Base-by-base conservation (phyloP, 2,329 filamentous ascomycete species). In the Amphichorda felina region DNA sequence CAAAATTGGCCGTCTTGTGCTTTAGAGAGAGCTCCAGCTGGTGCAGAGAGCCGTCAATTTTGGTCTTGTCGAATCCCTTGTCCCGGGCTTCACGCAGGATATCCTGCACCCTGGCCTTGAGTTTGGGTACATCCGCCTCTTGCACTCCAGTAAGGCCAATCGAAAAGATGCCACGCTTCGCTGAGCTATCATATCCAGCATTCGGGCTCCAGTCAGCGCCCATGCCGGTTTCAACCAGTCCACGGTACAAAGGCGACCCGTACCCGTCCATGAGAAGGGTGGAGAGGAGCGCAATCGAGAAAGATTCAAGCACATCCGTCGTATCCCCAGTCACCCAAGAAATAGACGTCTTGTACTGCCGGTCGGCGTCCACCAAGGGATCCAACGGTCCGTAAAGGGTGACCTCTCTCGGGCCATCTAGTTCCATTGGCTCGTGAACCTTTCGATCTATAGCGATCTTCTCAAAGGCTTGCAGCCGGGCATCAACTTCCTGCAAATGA, bases 131-230 rank as follows among this genome's bases (percentile, higher is more conserved):
- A 49, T 94, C 80, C 4, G 75, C 73, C 53, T 88, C 75, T 44
- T 80, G 81, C 8, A 96, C 84, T n/a, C 89, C 91, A 36, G 82
- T 94, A 22, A 96, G 62, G 2, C 91, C 91, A 28, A 96, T 74
- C 0, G 89, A 94, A 53, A 96, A 93, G 30, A 94, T 82, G 2
- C 82, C 84, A 14, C 73, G 69, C 45, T 75, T 82, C 16, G 76
- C 81, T 19, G 82, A 84, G 36, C 73, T 74, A 52, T 95, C 89
- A 47, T 91, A 93, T 10, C 91, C 91, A 2, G 87, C 85, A 51
- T 98, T 98, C 3, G 91, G 86, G 35, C 86, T 94, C 64, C 87
- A 98, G 48, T 94, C 89, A 0, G 86, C 84, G 16, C 91, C 91
- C 27, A 98, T 71, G 1, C 87, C 88, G 32, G 82, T 77, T 55